Evolutionary conservation across 768 basidiomycete genomes (phyloP).

Genomic region (Termitomyces sp.): DNA sequence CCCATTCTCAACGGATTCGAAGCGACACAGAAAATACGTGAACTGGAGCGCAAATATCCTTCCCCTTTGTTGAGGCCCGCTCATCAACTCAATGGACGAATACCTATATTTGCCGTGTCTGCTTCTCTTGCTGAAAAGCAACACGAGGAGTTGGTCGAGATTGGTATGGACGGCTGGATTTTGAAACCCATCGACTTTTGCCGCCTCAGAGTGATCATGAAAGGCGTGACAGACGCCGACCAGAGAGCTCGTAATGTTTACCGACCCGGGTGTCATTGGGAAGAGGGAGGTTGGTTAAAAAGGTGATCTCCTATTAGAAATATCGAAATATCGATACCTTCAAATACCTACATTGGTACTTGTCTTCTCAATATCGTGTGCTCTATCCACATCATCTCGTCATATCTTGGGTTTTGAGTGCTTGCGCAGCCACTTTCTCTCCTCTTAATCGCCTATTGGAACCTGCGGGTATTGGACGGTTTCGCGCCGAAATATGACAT

Average conservation of each 20-base stretch:
- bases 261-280: conserved; percentile 48
- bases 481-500: too few relatives aligned
- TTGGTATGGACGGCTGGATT: conserved; percentile 78
- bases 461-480: too few relatives aligned
- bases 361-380: too few relatives aligned
- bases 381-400: too few relatives aligned
- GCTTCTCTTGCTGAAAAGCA: conserved; percentile 62
- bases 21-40: conserved; percentile 61
- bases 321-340: neutral
- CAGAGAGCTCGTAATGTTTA: conserved; percentile 53
- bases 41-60: conserved; percentile 37
- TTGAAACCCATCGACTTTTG: conserved; percentile 80
- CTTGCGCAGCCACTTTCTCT: conserved; percentile 5
- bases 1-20: conserved; percentile 74
- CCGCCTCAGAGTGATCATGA: conserved; percentile 51
- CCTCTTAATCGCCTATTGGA: too few relatives aligned
- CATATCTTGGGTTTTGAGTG: too few relatives aligned
- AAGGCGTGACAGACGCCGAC: conserved; percentile 47
- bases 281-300: conserved; percentile 55
- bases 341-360: too few relatives aligned
- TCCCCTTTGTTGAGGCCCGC: conserved; percentile 30
- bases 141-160: conserved; percentile 41
- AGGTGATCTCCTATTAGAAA: neutral
- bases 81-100: conserved; percentile 49
- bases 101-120: conserved; percentile 80